These are phyloP conservation scores for Pleurozium schreberi DNA, from an alignment of 225 moss, liverwort and hornwort species.

Conservation along the genomic window DNA sequence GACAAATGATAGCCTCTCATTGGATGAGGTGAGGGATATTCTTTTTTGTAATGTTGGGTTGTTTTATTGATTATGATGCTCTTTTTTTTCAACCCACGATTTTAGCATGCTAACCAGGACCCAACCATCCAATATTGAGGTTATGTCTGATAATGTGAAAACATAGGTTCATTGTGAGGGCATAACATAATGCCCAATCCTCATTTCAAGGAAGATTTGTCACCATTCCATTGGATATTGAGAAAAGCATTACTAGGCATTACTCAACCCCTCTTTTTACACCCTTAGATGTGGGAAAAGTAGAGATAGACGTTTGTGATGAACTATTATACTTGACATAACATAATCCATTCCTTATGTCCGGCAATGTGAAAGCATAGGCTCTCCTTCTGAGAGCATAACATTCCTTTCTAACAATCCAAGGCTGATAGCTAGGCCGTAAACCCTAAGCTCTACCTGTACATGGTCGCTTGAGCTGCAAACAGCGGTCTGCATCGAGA, in stretches of 20 bases:
- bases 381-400: neutral
- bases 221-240: too few relatives aligned
- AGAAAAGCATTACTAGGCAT: too few relatives aligned
- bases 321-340: too few relatives aligned
- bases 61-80: neutral
- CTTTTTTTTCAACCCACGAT: neutral
- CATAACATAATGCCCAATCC: too few relatives aligned
- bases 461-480: neutral
- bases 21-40: neutral
- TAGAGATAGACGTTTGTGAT: too few relatives aligned
- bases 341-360: too few relatives aligned
- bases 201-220: too few relatives aligned
- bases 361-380: too few relatives aligned
- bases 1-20: accelerated
- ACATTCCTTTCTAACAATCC: too few relatives aligned
- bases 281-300: too few relatives aligned
- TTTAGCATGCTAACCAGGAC: neutral
- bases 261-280: too few relatives aligned
- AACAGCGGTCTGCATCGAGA: neutral
- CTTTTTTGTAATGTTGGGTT: accelerated
- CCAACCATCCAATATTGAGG: neutral
- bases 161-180: neutral
- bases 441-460: neutral
- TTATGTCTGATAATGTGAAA: neutral
- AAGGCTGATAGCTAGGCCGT: too few relatives aligned